Base-by-base conservation (phyloP, 306 rosid species). In the Chamaecrista fasciculata region DNA sequence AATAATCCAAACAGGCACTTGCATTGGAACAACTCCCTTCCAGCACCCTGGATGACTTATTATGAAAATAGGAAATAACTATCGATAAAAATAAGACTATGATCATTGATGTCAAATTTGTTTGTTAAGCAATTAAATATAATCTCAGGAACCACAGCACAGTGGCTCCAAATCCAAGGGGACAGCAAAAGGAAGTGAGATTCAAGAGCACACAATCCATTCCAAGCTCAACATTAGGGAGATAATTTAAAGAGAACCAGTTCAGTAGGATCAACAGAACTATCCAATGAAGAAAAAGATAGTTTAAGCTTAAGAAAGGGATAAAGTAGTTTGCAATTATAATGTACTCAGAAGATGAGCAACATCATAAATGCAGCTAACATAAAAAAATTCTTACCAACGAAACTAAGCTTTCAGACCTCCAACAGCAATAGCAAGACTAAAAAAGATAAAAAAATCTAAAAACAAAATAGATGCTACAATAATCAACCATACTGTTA, bases 281-380 rank as follows among this genome's bases (percentile, higher is more conserved):
- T 33, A 25, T 36, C 46, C 55, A 34, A 48, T n/a, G 8, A 59
- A 25, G 52, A 36, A 9, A 53, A 58, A 14, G 72, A 50, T 48
- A 26, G 47, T 19, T 46, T 25, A 58, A 23, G 53, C 55, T 56
- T 34, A 23, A 23, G 24, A 44, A 57, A 55, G 59, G 72, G 26
- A 63, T 12, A 28, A 6, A 62, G 2, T 16, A 40, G 56, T 12
- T 43, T 2, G 9, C 6, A 61, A 61, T 18, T 51, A 4, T 15
- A 26, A 20, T 26, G n/a, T 26, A 47, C 44, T 23, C 55, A 34
- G 43, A 47, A 34, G 39, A 58, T 49, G 6, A 23, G 66, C 37
- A 71, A 71, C 33, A 37, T 28, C 39, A 11, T 10, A 56, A 66
- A 48, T 49, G 63, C 66, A 15, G 29, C 34, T 14, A 72, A 60